Conservation (phyloP, 192 early-diverging fungal species). For the Coemansia sp. region DNA sequence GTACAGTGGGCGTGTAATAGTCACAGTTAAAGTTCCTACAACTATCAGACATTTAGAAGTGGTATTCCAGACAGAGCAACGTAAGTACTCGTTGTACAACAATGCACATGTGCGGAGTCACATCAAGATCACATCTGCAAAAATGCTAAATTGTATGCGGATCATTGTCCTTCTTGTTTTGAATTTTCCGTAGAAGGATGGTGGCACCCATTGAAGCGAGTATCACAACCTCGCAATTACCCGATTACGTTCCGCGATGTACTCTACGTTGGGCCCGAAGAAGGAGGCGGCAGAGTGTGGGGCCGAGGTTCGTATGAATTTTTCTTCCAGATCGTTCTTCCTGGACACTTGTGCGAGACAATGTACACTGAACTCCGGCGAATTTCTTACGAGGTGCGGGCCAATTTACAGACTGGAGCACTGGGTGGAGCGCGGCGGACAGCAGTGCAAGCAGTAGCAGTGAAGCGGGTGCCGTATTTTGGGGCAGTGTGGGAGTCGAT, state of each 20-base stretch:
- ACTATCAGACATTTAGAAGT: conserved; percentile 24
- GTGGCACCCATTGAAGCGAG: conserved; percentile 24
- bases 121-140: not conserved
- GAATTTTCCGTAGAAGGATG: conserved; percentile 15
- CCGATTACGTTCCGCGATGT: conserved; percentile 2
- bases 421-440: conserved; percentile 23
- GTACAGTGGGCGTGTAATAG: conserved; percentile 41
- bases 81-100: conserved; percentile 1
- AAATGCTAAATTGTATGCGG: not conserved
- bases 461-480: conserved; percentile 47
- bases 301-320: conserved; percentile 44
- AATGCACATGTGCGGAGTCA: not conserved
- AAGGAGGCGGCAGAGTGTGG: conserved; percentile 12
- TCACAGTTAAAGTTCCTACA: conserved; percentile 33
- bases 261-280: conserved; percentile 9
- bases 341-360: conserved; percentile 48
- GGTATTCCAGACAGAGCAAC: conserved; percentile 39
- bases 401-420: conserved; percentile 15
- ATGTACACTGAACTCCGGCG: conserved; percentile 50
- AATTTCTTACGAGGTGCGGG: conserved; percentile 44
- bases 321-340: conserved; percentile 40
- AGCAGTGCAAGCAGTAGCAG: conserved; percentile 30
- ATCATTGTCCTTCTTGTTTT: not conserved
- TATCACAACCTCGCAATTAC: not conserved
- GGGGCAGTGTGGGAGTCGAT: conserved; percentile 47